Evolutionary conservation across 768 basidiomycete genomes (phyloP).

Genomic region (Cystofilobasidium bisporidii): DNA sequence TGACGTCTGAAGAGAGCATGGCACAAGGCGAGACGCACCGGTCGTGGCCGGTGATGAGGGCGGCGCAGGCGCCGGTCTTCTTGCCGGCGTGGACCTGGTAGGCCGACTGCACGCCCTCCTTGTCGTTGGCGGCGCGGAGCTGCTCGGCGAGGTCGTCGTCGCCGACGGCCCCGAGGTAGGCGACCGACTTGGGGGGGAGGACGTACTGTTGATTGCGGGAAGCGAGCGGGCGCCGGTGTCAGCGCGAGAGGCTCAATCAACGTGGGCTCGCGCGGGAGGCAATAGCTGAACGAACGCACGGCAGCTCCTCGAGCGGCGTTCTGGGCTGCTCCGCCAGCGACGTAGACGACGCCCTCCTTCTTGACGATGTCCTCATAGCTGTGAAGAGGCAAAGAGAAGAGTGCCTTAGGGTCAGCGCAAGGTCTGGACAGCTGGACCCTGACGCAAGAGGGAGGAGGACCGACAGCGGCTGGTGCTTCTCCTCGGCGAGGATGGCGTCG

Average conservation of each 20-base stretch:
- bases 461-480: constrained; percentile 54
- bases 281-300: constrained; percentile 47
- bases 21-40: constrained; percentile 48
- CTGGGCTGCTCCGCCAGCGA: constrained; percentile 94
- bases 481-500: constrained; percentile 89
- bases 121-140: constrained; percentile 77
- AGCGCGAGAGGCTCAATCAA: neutral
- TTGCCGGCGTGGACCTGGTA: constrained; percentile 74
- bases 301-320: constrained; percentile 95
- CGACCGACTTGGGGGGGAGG: constrained; percentile 75
- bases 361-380: constrained; percentile 84
- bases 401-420: neutral
- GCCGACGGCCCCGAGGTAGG: constrained; percentile 89
- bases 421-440: too few relatives aligned
- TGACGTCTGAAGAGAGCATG: neutral
- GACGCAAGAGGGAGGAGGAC: constrained; percentile 4
- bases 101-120: constrained; percentile 76
- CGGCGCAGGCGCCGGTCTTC: constrained; percentile 93
- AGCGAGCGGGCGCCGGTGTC: too few relatives aligned
- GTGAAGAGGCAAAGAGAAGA: neutral
- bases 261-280: too few relatives aligned
- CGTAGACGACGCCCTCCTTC: constrained; percentile 69
- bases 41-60: constrained; percentile 85
- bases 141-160: constrained; percentile 85
- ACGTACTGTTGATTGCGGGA: constrained; percentile 59